A percentile compares a stretch with the other conserved stretches of the same genome.
phyloP scores from a whole-genome alignment of 2,329 filamentous ascomycete species.

The Lachnellula occidentalis region DNA sequence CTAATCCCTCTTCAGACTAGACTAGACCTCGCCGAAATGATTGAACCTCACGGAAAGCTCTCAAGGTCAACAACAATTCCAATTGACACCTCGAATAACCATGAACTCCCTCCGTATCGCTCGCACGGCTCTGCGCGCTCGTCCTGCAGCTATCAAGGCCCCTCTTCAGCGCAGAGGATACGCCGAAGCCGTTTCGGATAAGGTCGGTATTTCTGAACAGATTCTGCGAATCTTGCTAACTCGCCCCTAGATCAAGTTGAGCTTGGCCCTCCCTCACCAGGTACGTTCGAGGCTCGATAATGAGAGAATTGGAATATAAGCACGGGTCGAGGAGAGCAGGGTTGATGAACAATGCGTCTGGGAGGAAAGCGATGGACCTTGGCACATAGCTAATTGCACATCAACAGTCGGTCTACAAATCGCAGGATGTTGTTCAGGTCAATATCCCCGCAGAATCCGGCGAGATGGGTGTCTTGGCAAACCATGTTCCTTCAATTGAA shows the following conservation, averaged over 20 bases:
- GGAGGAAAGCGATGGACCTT: constrained; percentile 13
- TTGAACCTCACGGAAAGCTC: constrained; percentile 13
- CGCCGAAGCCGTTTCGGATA: constrained; percentile 80
- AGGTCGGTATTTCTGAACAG: constrained; percentile 45
- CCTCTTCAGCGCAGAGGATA: constrained; percentile 84
- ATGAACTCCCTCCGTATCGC: constrained; percentile 96
- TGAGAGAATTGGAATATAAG: not conserved
- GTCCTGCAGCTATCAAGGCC: constrained; percentile 69
- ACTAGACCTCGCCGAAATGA: not conserved
- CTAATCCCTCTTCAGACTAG: not conserved
- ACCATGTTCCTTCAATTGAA: constrained; percentile 98
- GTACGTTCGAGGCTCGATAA: constrained; percentile 51
- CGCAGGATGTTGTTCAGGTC: constrained; percentile 78
- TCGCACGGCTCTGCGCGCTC: constrained; percentile 80
- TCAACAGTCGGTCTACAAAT: constrained; percentile 64
- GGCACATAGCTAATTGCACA: constrained; percentile 37
- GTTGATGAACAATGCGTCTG: not conserved
- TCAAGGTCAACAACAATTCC: constrained; percentile 35
- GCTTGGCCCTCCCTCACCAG: constrained; percentile 95
- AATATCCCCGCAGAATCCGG: constrained; percentile 97
- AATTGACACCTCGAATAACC: constrained; percentile 42
- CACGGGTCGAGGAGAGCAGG: not conserved
- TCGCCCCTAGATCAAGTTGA: constrained; percentile 76
- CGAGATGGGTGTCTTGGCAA: constrained; percentile 98
- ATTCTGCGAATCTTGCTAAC: constrained; percentile 27